Percentiles rank a stretch among this genome's conserved stretches.
These are phyloP conservation scores for Kandelia obovata DNA, from an alignment of 345 rosid species.

Conservation along the genomic window DNA sequence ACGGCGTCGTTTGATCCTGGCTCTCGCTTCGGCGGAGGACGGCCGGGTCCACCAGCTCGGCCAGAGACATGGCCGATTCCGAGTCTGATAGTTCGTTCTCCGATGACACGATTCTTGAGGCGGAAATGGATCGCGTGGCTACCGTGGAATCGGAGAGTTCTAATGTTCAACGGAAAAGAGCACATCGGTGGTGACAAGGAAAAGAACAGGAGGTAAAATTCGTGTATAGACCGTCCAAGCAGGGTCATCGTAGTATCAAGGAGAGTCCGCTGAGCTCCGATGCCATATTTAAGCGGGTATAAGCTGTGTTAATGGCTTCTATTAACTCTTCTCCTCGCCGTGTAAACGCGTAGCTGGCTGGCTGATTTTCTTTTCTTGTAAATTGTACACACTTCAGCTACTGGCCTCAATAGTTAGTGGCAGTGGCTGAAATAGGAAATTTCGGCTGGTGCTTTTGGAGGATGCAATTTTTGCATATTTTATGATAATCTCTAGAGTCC, in stretches of 20 bases:
- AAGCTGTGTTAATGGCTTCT: neutral
- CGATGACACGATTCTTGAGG: neutral
- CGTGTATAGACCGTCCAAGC: constrained; percentile 65
- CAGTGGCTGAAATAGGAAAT: too few species aligned
- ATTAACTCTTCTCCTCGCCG: neutral
- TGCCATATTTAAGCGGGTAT: constrained; percentile 75
- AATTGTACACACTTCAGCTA: too few species aligned
- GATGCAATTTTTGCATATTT: neutral
- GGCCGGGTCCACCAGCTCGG: constrained; percentile 6
- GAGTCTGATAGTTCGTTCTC: constrained; percentile 10
- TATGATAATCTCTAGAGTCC: neutral
- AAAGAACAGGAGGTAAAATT: constrained; percentile 33
- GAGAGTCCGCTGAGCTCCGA: constrained; percentile 95
- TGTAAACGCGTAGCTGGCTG: too few species aligned
- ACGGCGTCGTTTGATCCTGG: constrained; percentile 35
- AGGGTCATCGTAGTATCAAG: constrained; percentile 60
- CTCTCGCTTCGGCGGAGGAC: constrained; percentile 39
- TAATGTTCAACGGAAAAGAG: constrained; percentile 7
- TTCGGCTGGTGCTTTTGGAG: too few species aligned
- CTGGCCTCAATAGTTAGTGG: too few species aligned
- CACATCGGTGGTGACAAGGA: constrained; percentile 1
- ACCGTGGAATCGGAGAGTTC: neutral
- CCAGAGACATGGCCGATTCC: constrained; percentile 5
- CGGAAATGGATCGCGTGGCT: neutral
- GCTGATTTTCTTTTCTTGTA: too few species aligned